Evolutionary conservation across 2,329 filamentous ascomycete species (phyloP), one percentile per base, ranked within the genome.

Genomic region (Pseudogymnoascus sp.): DNA sequence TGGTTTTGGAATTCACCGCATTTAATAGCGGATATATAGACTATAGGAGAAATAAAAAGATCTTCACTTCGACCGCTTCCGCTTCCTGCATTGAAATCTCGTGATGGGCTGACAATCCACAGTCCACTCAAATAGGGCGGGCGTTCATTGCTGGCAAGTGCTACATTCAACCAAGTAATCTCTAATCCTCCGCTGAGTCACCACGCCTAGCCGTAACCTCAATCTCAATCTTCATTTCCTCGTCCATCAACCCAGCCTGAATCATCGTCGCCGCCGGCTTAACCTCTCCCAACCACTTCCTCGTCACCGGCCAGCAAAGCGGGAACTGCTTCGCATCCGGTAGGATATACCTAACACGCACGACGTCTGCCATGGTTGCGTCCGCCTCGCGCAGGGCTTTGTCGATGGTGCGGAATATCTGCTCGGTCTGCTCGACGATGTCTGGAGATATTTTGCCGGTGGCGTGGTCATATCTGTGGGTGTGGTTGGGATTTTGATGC

Each of bases 241-340:
- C 80, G 68, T 81, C 78, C 78, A 83, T 79, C 64, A 83, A 67
- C 9, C 72, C 77, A 0, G 79, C 76, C 69, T 82, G 77, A 0
- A 82, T 69, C 81, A 83, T 83, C 1, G 80, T 83, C 19, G 81
- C 81, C 23, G 81, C 81, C 0, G 82, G 81, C 33, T 77, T 72
- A n/a, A 80, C 64, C 13, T 67, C 65, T 9, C 79, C 80, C 60
- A 83, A 74, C 77, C 79, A 83, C 67, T 76, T 78, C 65, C 75
- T 74, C 67, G 83, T 69, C 2, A 82, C 78, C 1, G 78, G 76
- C 81, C 80, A 83, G 15, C 77, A 80, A 68, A 72, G 72, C 10
- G 76, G 71, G 63, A 83, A 83, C 60, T 82, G 78, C 15, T 70
- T 66, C 5, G 78, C 73, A 64, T 82, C 73, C 2, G 80, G 79